Conservation (phyloP, 352 stramenopile species). For the Phytophthora sp. region DNA sequence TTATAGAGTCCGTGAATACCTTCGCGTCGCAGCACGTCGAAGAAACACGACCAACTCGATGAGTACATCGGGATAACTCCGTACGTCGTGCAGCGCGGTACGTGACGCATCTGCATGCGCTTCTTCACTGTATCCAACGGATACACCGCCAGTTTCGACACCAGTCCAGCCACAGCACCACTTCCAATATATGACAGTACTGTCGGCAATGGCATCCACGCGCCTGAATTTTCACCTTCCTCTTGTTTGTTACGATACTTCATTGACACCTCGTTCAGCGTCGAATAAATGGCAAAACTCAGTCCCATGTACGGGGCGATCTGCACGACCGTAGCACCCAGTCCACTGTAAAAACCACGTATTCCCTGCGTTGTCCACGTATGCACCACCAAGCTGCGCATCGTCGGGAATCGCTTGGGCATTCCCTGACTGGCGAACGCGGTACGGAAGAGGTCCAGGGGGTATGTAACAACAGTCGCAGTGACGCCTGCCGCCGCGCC, state of each 20-base stretch:
- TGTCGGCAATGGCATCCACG: constrained; percentile 34
- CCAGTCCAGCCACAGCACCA: constrained; percentile 87
- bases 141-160: constrained; percentile 94
- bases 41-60: constrained; percentile 64
- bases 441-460: constrained; percentile 95
- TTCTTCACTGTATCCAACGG: constrained; percentile 97
- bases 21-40: constrained; percentile 65
- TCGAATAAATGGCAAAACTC: constrained; percentile 94
- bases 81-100: constrained; percentile 65
- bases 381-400: constrained; percentile 76
- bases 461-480: constrained; percentile 93
- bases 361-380: constrained; percentile 77
- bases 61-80: constrained; percentile 73
- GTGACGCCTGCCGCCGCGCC: constrained; percentile 88
- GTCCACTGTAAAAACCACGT: constrained; percentile 91
- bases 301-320: constrained; percentile 97
- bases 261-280: constrained; percentile 49
- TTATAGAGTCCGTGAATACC: constrained; percentile 82
- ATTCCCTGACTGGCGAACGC: constrained; percentile 92
- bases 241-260: constrained; percentile 26
- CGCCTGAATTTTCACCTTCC: constrained; percentile 2
- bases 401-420: constrained; percentile 79
- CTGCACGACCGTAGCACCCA: constrained; percentile 86
- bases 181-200: constrained; percentile 69
- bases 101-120: constrained; percentile 91